These are phyloP conservation scores for Candida quercuum DNA, from an alignment of 805 yeast genomes.

Conservation along the genomic window DNA sequence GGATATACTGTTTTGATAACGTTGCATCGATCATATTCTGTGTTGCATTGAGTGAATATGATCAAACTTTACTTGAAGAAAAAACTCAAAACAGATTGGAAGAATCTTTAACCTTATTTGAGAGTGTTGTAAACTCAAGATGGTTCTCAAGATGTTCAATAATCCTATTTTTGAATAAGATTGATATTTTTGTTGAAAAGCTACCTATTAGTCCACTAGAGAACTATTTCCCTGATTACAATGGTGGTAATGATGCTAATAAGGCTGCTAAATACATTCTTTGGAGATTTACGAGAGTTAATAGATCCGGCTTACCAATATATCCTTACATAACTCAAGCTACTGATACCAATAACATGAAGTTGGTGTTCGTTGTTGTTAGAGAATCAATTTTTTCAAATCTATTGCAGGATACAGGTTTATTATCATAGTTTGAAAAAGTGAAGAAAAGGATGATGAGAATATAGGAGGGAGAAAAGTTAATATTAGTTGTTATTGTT, in stretches of 20 bases:
- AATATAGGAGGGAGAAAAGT: background rate
- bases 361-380: slow-evolving; percentile 79
- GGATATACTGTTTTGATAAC: slow-evolving; percentile 96
- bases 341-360: slow-evolving; percentile 85
- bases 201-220: slow-evolving; percentile 76
- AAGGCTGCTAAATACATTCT: slow-evolving; percentile 89
- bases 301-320: slow-evolving; percentile 73
- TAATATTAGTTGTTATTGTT: too few relatives aligned
- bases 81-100: slow-evolving; percentile 70
- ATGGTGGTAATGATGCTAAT: slow-evolving; percentile 83
- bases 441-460: background rate
- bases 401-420: slow-evolving; percentile 69
- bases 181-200: slow-evolving; percentile 86
- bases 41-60: slow-evolving; percentile 87
- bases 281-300: slow-evolving; percentile 84
- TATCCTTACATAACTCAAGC: slow-evolving; percentile 94
- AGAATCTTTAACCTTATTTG: slow-evolving; percentile 79
- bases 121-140: slow-evolving; percentile 84
- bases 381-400: slow-evolving; percentile 77
- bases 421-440: slow-evolving; percentile 39
- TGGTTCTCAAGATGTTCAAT: slow-evolving; percentile 90
- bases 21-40: slow-evolving; percentile 87
- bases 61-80: slow-evolving; percentile 78
- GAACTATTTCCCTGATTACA: slow-evolving; percentile 82
- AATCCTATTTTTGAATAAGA: slow-evolving; percentile 81